A percentile compares a stretch with the other conserved stretches of the same genome.
These are phyloP conservation scores for Oryza officinalis DNA, from an alignment of 176 grass and related monocot genomes.

Conservation along the genomic window DNA sequence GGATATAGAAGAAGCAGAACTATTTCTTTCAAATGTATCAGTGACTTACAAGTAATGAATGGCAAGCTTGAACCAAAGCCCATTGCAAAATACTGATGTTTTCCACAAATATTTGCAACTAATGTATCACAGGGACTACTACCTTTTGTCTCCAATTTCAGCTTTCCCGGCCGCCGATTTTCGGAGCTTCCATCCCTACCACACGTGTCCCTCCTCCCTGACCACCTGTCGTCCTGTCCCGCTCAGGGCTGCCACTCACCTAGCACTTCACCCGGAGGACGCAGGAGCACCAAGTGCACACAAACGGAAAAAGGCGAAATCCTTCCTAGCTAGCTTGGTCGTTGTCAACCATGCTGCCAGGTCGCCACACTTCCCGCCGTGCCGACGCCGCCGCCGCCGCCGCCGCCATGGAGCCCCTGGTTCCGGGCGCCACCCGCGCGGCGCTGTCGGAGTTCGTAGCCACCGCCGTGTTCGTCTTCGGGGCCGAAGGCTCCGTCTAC, in stretches of 20 bases:
- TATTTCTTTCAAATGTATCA: no score
- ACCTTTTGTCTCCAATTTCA: neutral
- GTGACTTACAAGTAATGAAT: no score
- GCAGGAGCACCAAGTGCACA: neutral
- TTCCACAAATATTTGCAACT: no score
- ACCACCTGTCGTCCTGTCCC: conserved; percentile 33
- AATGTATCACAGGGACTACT: no score
- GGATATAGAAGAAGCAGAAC: neutral
- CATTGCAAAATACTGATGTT: no score
- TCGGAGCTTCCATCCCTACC: neutral
- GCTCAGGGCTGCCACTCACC: neutral
- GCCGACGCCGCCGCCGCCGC: neutral
- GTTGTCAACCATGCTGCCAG: conserved; percentile 50
- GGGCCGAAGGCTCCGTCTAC: conserved; percentile 74
- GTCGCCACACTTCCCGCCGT: neutral
- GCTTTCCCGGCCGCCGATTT: neutral
- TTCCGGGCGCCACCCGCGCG: conserved; percentile 55
- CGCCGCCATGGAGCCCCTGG: conserved; percentile 33
- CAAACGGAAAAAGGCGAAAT: neutral
- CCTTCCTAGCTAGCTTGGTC: neutral
- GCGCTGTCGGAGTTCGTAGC: conserved; percentile 78
- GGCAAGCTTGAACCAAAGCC: neutral
- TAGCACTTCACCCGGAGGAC: neutral
- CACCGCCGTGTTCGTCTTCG: conserved; percentile 86
- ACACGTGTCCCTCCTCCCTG: conserved; percentile 26